A percentile compares a stretch with the other conserved stretches of the same genome.
Evolutionary conservation across 805 yeast species (phyloP).

Genomic region (Debaryomyces hansenii): DNA sequence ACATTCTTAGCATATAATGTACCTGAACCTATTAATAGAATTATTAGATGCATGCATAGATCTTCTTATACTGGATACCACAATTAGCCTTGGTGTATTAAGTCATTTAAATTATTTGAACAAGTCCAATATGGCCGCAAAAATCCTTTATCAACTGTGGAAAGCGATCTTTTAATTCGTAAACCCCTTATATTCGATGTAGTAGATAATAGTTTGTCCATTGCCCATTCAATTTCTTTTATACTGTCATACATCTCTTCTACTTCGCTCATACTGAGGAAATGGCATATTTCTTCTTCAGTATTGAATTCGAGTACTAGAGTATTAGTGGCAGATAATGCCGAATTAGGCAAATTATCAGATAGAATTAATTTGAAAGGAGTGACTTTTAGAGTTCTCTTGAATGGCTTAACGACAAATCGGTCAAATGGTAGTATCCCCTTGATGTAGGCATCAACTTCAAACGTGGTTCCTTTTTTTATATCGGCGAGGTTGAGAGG

Average conservation of each 20-base stretch:
- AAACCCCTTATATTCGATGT: neutral
- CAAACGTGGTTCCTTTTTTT: slow-evolving; percentile 12
- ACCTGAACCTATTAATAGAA: neutral
- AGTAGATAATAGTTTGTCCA: slow-evolving; percentile 4
- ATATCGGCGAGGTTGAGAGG: slow-evolving; percentile 11
- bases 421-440: slow-evolving; percentile 17
- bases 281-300: slow-evolving; percentile 24
- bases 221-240: slow-evolving; percentile 4
- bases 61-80: too few species aligned
- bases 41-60: neutral
- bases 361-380: slow-evolving; percentile 20
- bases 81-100: neutral
- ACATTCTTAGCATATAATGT: neutral
- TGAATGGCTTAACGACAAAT: slow-evolving; percentile 28
- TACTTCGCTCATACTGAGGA: slow-evolving; percentile 16
- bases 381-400: slow-evolving; percentile 26
- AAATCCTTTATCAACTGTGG: neutral
- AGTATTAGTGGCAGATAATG: neutral
- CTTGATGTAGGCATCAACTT: slow-evolving; percentile 15
- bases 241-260: slow-evolving; percentile 12
- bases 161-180: slow-evolving; percentile 2
- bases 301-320: slow-evolving; percentile 21
- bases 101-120: slow-evolving; percentile 9
- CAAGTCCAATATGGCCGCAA: slow-evolving; percentile 16
- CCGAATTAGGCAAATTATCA: slow-evolving; percentile 4